Base-by-base conservation (phyloP, 148 eudicot genomes). In the Cornus florida region DNA sequence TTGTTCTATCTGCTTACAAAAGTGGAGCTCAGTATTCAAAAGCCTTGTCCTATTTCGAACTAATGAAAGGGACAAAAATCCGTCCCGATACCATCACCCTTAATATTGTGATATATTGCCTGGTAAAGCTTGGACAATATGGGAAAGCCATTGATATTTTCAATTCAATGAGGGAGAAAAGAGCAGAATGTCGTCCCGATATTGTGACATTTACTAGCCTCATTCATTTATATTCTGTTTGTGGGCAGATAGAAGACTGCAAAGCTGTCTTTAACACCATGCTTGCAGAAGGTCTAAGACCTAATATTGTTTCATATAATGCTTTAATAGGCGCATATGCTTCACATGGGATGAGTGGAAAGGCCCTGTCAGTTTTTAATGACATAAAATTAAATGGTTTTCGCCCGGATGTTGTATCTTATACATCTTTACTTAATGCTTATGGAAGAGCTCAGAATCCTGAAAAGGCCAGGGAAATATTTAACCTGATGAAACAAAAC, bases 361-460 rank as follows among this genome's bases (percentile, higher is more conserved):
- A 89, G 75, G 97, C 97, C 60, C 81, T 75, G 64, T 76, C 81
- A 43, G 87, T 91, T 78, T 93, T 95, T 84, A 82, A 81, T 22
- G 89, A 86, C 86, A 92, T 95, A 33, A 87, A 90, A 76, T 74
- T 74, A 71, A 86, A 79, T 75, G 91, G 95, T 67, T 57, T 86
- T 38, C 86, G 84, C 17, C 97, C 99, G 0, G 99, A 93, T 87
- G 89, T 92, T 82, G 92, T 95, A 50, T 87, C 97, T 67, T 95
- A 88, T 79, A 93, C 99, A 64, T 93, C 97, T 78, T 84, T 95
- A 75, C 94, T 95, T 76, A 95, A 93, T 80, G 90, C 99, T 59
- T 95, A 86, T 80, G 99, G 99, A 87, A 92, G 92, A 82, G 93
- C 99, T 70, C 88, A 86, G 71, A 94, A 91, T 84, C 95, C 99